Evolutionary conservation across 2,329 filamentous ascomycete species (phyloP), one percentile per base, ranked within the genome.

Genomic region (Cladosporium sp.): DNA sequence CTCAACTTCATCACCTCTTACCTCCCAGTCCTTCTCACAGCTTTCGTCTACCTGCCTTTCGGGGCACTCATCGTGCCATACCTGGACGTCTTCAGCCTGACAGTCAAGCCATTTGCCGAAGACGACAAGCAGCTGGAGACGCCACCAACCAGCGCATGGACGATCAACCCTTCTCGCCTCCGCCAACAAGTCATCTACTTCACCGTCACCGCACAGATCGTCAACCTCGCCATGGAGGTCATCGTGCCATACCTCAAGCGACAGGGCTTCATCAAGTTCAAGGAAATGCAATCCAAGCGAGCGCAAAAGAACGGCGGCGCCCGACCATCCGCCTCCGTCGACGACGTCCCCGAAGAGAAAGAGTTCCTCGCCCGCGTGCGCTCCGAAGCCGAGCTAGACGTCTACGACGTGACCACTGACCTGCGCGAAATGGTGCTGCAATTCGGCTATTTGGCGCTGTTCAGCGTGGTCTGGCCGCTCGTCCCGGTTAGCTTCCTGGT

Each of bases 1-100:
- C 81, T 97, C 64, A 95, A 96, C 73, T 96, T 96, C 70, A 92
- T 97, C 70, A 95, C 90, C 5, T 95, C 91, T 0, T 97, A 96
- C 67, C 83, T 95, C 47, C 88, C 89, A 1, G 85, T 95, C n/a
- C 85, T 95, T 64, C 79, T 97, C 15, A 96, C 91, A 0, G 89
- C 91, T 0, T 97, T 96, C 60, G 83, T 96, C 56, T 97, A 96
- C 62, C 88, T 96, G 17, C 92, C 92, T 0, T 97, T 97, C 61
- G 92, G 89, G 12, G 82, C 84, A 53, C 70, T 89, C 40, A 81
- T 99, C 9, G 83, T 93, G 0, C 92, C 93, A 0, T 87, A 95
- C 64, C 81, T 99, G 4, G 84, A 95, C 60, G 73, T 96, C 52
- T 92, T 95, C 72, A 80, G 82, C 55, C 71, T 84, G 12, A 84